Evolutionary conservation across 257 asterid genomes (phyloP), one percentile per base, ranked within the genome.

Genomic region (Salvia splendens): DNA sequence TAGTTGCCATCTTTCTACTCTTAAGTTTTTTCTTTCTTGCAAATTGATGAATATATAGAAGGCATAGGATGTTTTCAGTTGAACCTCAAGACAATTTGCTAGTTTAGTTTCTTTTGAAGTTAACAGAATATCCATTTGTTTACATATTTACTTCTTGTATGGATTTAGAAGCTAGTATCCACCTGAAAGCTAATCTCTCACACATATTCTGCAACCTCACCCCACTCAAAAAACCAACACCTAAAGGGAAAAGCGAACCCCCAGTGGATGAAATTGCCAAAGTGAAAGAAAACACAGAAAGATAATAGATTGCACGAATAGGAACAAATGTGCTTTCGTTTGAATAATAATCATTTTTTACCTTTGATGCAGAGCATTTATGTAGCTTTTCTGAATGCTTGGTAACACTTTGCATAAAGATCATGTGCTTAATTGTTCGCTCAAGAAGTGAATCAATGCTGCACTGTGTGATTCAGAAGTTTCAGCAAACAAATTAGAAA

Each of bases 361-460:
- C 98, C 96, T 87, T 83, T 40, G 96, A 81, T 9, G 82, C 87
- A 2, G 84, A 79, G 77, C 97, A 87, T 68, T 79, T 87, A 15
- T 80, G 83, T 45, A 92, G 88, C 87, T 86, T 92, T 56, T 92
- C 98, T 16, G 89, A 90, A 79, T 89, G 96, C 80, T 82, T 86
- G 52, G 95, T 81, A 40, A 88, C 79, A 76, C 94, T 82, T 82
- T 89, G 98, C 93, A 87, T 77, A 77, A 83, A 92, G 61, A 86
- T 80, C 98, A 88, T 89, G 74, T 92, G 97, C 82, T 85, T 89
- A 79, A 92, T 81, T 59, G 96, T 82, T 61, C 91, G 82, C 83
- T 89, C 97, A 59, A 92, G 82, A 67, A 92, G 98, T 51, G 98
- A 89, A 80, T 92, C 98, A 69, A 92, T 89, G 67, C 98, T 92